These are phyloP conservation scores for Sporothrix humicola DNA, from an alignment of 2,329 filamentous ascomycete genomes.

Conservation along the genomic window DNA sequence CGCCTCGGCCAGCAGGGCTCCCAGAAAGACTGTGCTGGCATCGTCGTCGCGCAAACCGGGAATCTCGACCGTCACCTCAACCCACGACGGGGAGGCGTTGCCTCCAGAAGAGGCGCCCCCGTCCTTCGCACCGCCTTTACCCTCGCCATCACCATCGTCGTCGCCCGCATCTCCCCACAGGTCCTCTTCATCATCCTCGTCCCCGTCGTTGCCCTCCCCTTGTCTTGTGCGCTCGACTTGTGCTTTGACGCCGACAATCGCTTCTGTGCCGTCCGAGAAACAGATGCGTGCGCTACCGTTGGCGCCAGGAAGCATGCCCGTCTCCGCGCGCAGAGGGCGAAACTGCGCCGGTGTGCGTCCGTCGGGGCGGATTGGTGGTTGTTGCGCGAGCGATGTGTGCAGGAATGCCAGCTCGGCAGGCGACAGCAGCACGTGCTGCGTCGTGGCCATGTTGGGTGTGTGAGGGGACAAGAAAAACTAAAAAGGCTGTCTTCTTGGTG, in stretches of 20 bases:
- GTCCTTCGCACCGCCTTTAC: slow-evolving; percentile 36
- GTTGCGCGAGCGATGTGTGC: slow-evolving; percentile 80
- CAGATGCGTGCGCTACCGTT: slow-evolving; percentile 94
- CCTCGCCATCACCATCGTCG: slow-evolving; percentile 37
- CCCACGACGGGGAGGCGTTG: slow-evolving; percentile 59
- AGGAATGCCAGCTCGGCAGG: slow-evolving; percentile 97
- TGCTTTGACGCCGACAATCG: slow-evolving; percentile 92
- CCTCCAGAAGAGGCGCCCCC: slow-evolving; percentile 41
- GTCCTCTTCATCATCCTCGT: slow-evolving; percentile 18
- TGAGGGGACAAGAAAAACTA: not conserved
- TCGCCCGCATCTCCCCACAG: slow-evolving; percentile 32
- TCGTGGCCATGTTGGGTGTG: slow-evolving; percentile 61
- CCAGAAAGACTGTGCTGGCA: slow-evolving; percentile 82
- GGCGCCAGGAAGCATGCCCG: slow-evolving; percentile 82
- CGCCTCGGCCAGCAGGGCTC: slow-evolving; percentile 86
- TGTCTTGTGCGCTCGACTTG: slow-evolving; percentile 78
- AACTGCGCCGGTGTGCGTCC: slow-evolving; percentile 83
- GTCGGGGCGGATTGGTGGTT: slow-evolving; percentile 87
- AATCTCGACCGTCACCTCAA: slow-evolving; percentile 90
- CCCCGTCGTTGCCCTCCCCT: slow-evolving; percentile 41
- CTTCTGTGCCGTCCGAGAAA: slow-evolving; percentile 93
- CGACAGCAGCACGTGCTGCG: slow-evolving; percentile 77
- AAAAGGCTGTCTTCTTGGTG: too few relatives aligned
- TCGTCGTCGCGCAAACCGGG: slow-evolving; percentile 92
- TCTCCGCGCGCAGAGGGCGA: slow-evolving; percentile 87